Evolutionary conservation across 2,329 filamentous ascomycete species (phyloP), one percentile per base, ranked within the genome.

Genomic region (Pseudogymnoascus destructans): DNA sequence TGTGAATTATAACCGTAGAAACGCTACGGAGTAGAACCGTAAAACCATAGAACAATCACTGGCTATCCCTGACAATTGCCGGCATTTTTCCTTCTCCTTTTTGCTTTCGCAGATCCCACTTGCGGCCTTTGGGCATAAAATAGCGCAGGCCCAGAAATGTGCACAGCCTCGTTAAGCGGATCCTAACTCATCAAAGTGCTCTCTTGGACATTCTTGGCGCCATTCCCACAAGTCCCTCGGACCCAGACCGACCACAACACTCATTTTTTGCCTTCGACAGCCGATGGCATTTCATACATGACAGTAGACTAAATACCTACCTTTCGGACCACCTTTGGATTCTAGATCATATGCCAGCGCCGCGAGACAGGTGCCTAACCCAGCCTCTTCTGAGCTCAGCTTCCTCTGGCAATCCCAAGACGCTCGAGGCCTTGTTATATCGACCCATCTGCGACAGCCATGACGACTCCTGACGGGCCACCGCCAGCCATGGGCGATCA

Each of bases 381-480:
- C 40, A 46, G 40, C 40, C 40, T 46, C 19, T 13, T 23, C 40
- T 46, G 40, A 46, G 21, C 40, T 46, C 40, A 46, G 40, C 40
- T 46, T 25, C 11, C 5, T 46, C 21, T 25, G 13, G 1, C 19
- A 46, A 25, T 6, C 21, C 5, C 40, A 46, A 46, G 40, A 13
- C 40, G 40, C 40, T 46, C 25, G 40, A 42, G 38, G 38, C 38
- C 38, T 23, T 23, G 40, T 46, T 46, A n/a, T 25, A 46, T 46
- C 40, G 7, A 46, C 19, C 40, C 40, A 46, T 13, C 52, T 35
- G 27, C 52, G 25, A 55, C 52, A 55, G 33, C 9, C 13, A 55
- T 33, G 52, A 23, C 25, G 15, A 32, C 52, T 55, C 27, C 52
- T 55, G 32, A 55, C 33, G 52, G 33, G 52, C 52, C 52, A 32